A percentile compares a stretch with the other conserved stretches of the same genome.
Conservation (phyloP, 352 stramenopile genomes). For the Phytophthora idaei region DNA sequence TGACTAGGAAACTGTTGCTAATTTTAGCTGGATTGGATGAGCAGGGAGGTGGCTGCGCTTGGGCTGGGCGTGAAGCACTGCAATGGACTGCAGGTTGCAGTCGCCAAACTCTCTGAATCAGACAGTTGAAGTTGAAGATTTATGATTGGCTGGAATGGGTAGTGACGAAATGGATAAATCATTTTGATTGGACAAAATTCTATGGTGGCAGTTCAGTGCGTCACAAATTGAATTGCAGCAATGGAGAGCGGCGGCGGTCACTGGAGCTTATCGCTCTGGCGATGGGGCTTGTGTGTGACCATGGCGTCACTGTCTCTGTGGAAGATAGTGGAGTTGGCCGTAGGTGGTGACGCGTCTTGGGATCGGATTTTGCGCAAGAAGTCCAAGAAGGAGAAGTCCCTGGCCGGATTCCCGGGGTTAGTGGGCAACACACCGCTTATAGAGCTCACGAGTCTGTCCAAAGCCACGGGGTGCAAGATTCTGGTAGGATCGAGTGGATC, state of each 20-base stretch:
- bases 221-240: constrained; percentile 22
- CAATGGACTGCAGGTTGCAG: constrained; percentile 23
- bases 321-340: constrained; percentile 66
- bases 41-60: constrained; percentile 58
- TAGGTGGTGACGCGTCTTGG: constrained; percentile 14
- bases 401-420: constrained; percentile 76
- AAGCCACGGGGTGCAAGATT: constrained; percentile 90
- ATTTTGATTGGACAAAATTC: constrained; percentile 40
- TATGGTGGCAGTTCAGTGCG: constrained; percentile 30
- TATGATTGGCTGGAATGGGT: constrained; percentile 54
- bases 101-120: constrained; percentile 36
- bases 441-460: constrained; percentile 89
- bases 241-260: constrained; percentile 37
- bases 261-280: constrained; percentile 53
- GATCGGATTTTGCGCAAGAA: constrained; percentile 28
- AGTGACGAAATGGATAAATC: constrained; percentile 14
- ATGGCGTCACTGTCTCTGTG: constrained; percentile 72
- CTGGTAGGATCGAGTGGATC: constrained; percentile 45
- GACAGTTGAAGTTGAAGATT: constrained; percentile 23
- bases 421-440: constrained; percentile 95
- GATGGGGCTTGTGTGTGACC: constrained; percentile 62
- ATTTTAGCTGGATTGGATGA: constrained; percentile 4
- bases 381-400: constrained; percentile 30
- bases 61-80: constrained; percentile 54
- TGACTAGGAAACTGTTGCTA: constrained; percentile 7